Base-by-base conservation (phyloP, 2,329 filamentous ascomycete species). In the Cladorrhinum sp. region DNA sequence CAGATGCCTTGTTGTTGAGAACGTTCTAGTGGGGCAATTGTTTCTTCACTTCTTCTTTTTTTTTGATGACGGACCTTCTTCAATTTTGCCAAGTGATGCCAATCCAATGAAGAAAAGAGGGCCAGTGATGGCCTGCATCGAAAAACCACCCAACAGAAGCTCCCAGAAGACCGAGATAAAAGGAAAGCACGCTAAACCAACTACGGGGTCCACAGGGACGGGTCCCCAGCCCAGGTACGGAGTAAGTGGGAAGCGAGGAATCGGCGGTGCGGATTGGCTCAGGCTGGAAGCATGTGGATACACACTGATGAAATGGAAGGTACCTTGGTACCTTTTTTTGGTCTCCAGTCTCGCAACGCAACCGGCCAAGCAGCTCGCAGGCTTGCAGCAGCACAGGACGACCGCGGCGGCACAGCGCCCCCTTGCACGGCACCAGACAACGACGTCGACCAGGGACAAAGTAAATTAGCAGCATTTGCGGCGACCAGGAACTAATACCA, bases 401-500 rank as follows among this genome's bases (percentile, higher is more conserved):
- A 48, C 59, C 23, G 59, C 57, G 57, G 59, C 64, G 61, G 65
- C 65, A 65, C 63, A 59, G 65, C 55, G 49, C 64, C 64, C 65
- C 65, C 66, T 65, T 64, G 66, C 66, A 63, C 64, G 58, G 58
- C 60, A 65, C 67, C 65, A 67, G 63, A 68, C 67, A 66, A 68
- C 67, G 67, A 69, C 66, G 64, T 65, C 67, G 65, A 68, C 67
- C 65, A 67, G 66, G 67, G 66, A 67, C 65, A 67, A 69, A 68
- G 67, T 66, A 69, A 68, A 69, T 69, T 67, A 69, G 66, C 65
- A 68, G 66, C 64, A 68, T 67, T 68, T 67, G 67, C 66, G 65
- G 66, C 67, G 66, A 69, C 67, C 62, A 62, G 67, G 63, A 50
- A 66, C 66, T 66, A 66, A 69, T 62, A 65, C 65, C 66, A 65